phyloP scores from a whole-genome alignment of 2,329 filamentous ascomycete genomes.

The Fusarium avenaceum region DNA sequence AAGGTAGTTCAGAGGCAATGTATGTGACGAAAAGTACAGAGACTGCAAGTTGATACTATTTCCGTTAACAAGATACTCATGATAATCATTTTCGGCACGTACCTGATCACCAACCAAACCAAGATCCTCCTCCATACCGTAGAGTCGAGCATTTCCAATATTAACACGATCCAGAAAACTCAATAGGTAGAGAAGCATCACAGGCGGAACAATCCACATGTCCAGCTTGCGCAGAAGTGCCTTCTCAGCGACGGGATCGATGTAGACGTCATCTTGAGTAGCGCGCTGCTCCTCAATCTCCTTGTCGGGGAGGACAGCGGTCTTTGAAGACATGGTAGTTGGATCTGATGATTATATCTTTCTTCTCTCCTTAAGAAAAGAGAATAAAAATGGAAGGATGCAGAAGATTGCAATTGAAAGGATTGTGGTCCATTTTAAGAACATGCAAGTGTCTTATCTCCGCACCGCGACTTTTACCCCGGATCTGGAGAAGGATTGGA shows the following conservation, averaged over 20 bases:
- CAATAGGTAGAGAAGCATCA: constrained; percentile 71
- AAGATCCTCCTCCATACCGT: constrained; percentile 72
- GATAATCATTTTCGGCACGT: neutral
- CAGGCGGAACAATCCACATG: constrained; percentile 71
- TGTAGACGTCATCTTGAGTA: constrained; percentile 42
- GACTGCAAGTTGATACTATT: constrained; percentile 65
- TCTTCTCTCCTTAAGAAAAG: neutral
- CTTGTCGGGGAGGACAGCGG: constrained; percentile 25
- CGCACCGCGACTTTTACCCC: constrained; percentile 33
- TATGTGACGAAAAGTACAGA: constrained; percentile 55
- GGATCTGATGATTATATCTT: neutral
- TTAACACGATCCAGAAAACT: constrained; percentile 52
- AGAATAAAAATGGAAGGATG: neutral
- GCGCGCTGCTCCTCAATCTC: constrained; percentile 42
- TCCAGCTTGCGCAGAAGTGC: constrained; percentile 71
- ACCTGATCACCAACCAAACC: constrained; percentile 62
- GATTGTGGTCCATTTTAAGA: constrained; percentile 37
- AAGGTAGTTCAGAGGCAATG: constrained; percentile 59
- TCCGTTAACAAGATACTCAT: rapidly evolving
- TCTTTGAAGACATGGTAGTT: constrained; percentile 38
- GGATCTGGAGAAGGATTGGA: constrained; percentile 18
- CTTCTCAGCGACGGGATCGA: constrained; percentile 51
- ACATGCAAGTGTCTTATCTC: constrained; percentile 28
- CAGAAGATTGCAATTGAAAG: neutral
- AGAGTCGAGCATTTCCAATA: constrained; percentile 72